A percentile compares a stretch with the other conserved stretches of the same genome.
phyloP scores from a whole-genome alignment of 1,284 basidiomycete genomes.

The Psilocybe mexicana region DNA sequence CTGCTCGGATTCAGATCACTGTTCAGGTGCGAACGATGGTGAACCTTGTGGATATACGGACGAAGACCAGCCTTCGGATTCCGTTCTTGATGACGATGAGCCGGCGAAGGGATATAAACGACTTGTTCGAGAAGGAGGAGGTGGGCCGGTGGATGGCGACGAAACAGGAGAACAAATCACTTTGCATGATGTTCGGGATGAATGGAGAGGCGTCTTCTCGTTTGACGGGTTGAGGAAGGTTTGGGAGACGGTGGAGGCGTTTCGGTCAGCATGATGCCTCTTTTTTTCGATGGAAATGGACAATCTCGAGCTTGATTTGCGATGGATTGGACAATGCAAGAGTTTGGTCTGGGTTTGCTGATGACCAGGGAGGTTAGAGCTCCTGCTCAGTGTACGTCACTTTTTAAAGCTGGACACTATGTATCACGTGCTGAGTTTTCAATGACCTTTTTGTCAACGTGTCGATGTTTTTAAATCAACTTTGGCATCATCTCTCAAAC shows the following conservation, averaged over 20 bases:
- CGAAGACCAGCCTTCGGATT: neutral
- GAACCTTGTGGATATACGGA: neutral
- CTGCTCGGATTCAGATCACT: neutral
- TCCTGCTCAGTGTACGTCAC: too few species aligned
- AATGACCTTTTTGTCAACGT: too few species aligned
- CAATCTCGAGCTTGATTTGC: too few species aligned
- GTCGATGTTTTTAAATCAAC: too few species aligned
- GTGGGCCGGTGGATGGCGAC: neutral
- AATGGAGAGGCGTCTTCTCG: constrained; percentile 23
- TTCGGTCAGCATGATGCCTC: neutral
- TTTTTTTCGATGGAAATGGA: too few species aligned
- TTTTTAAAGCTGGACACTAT: too few species aligned
- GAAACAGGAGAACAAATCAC: constrained; percentile 1
- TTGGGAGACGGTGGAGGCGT: neutral
- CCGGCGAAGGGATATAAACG: neutral
- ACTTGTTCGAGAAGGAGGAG: neutral
- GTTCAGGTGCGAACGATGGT: neutral
- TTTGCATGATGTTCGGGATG: constrained; percentile 9
- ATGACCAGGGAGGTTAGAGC: too few species aligned
- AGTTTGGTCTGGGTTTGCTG: too few species aligned
- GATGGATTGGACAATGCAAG: too few species aligned
- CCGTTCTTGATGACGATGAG: neutral
- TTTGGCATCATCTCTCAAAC: too few species aligned
- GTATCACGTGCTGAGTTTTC: too few species aligned
- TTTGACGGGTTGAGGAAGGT: constrained; percentile 18